Base-by-base conservation (phyloP, 2,329 filamentous ascomycete species). In the Cadophora sp. region DNA sequence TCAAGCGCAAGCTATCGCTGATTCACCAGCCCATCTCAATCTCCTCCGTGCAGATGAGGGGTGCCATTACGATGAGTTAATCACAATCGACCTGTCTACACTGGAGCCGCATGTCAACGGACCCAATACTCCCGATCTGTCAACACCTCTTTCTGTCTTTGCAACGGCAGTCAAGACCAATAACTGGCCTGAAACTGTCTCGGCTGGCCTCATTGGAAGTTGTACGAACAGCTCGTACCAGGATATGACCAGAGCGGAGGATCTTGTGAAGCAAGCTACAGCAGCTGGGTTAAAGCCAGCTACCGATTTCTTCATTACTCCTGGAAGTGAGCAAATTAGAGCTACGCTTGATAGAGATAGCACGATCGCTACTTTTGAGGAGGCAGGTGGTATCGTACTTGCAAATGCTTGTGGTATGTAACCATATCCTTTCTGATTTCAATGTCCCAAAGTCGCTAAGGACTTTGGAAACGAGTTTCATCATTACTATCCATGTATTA, bases 221-320 rank as follows among this genome's bases (percentile, higher is more conserved):
- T 99, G 96, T 85, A 99, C 96, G 62, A 99, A 99, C 86, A 97
- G 93, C 80, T 98, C 96, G 1, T 99, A 98, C 80, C 92, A 97
- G 81, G 96, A 99, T 79, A 99, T 99, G 96, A 97, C 94, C 43
- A 91, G 95, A 70, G 93, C 94, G 16, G 95, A 97, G 81, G 89
- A 94, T 77, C 88, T 99, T 66, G 93, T 98, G 68, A 94, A 95
- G 80, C 94, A 97, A 80, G 96, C 96, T 11, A 87, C 90, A 63
- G 89, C 90, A 68, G 96, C 94, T n/a, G 96, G 96, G 19, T 84
- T 99, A 69, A 92, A 93, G 82, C 94, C 96, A 48, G 93, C 91
- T 76, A 89, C 93, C 2, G 92, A 94, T 77, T 97, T 99, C 82
- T 97, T 97, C 82, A 92, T 99, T 77, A 97, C 96, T 0, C 96